Evolutionary conservation across 1,139 yeast genomes (phyloP).

Genomic region (Nakaseomyces delphensis): DNA sequence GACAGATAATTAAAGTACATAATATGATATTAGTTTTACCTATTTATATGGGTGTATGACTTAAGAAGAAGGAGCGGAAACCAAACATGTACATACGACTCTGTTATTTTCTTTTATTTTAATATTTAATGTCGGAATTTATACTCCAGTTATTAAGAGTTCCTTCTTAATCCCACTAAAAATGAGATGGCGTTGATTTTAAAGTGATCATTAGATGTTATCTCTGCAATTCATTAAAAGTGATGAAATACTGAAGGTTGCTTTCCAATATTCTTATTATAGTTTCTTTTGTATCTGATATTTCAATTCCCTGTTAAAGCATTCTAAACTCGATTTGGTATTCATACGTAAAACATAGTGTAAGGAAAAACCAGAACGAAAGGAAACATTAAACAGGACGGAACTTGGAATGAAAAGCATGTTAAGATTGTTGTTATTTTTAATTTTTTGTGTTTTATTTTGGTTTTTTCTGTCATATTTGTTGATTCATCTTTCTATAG

Average conservation of each 20-base stretch:
- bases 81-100: background rate
- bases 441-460: background rate
- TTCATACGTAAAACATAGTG: too few relatives aligned
- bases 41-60: background rate
- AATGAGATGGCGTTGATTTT: conserved; percentile 2
- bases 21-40: conserved; percentile 4
- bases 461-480: background rate
- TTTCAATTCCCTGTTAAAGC: background rate
- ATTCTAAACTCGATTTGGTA: too few relatives aligned
- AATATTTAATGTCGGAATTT: too few relatives aligned
- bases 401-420: too few relatives aligned
- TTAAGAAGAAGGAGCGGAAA: background rate
- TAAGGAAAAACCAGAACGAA: too few relatives aligned
- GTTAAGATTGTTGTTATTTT: background rate
- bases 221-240: background rate
- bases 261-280: too few relatives aligned
- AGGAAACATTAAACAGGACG: too few relatives aligned
- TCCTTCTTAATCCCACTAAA: background rate
- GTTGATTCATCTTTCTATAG: conserved; percentile 1
- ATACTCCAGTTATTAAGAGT: too few relatives aligned
- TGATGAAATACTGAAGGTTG: too few relatives aligned
- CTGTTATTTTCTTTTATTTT: background rate
- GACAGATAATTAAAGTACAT: conserved; percentile 4
- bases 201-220: conserved; percentile 4
- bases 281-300: too few relatives aligned